Conservation (phyloP, 2,329 filamentous ascomycete species). For the Decorospora gaudefroyi region DNA sequence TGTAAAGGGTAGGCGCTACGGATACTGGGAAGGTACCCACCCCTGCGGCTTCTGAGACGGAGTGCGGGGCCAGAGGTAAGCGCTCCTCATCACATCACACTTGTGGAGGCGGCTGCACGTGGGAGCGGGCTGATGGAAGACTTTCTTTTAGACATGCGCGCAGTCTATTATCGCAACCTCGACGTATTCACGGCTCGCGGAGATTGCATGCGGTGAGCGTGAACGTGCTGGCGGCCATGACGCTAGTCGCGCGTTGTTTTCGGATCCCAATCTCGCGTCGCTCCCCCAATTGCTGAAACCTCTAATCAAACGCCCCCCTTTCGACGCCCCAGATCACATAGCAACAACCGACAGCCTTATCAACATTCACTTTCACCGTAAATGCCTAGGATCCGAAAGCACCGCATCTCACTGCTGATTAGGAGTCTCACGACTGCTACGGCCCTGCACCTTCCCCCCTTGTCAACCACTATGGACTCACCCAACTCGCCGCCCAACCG, state of each 20-base stretch:
- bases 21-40: constrained; percentile 9
- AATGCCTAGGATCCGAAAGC: constrained; percentile 20
- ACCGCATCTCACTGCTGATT: constrained; percentile 20
- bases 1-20: constrained; percentile 11
- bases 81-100: neutral
- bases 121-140: constrained; percentile 3
- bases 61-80: constrained; percentile 18
- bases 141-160: constrained; percentile 5
- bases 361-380: too few species aligned
- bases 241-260: constrained; percentile 38
- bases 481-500: constrained; percentile 52
- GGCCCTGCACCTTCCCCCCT: constrained; percentile 17
- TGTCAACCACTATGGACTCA: constrained; percentile 35
- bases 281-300: constrained; percentile 28
- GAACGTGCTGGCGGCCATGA: constrained; percentile 14
- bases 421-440: constrained; percentile 18
- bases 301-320: constrained; percentile 35
- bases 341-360: constrained; percentile 40
- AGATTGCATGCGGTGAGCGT: constrained; percentile 12
- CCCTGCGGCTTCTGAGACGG: constrained; percentile 10
- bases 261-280: constrained; percentile 31
- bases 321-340: constrained; percentile 16
- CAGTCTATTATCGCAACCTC: constrained; percentile 2
- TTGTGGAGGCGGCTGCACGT: neutral
- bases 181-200: constrained; percentile 12